These are phyloP conservation scores for Lactarius vividus DNA, from an alignment of 768 basidiomycete genomes.

Conservation along the genomic window DNA sequence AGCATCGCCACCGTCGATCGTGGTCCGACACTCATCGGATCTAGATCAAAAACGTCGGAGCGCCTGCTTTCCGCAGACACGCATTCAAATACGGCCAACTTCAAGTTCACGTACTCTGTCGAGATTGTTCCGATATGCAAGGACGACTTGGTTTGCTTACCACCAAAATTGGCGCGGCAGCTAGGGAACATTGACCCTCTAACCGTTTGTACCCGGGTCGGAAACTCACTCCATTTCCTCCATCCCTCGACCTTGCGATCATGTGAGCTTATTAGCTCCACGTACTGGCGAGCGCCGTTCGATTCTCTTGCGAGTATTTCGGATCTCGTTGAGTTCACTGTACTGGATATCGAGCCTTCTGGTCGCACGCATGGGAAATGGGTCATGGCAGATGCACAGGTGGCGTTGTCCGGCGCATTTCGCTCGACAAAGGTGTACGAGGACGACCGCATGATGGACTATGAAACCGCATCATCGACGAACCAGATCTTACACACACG, in stretches of 20 bases:
- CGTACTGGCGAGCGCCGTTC: slow-evolving; percentile 94
- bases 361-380: slow-evolving; percentile 68
- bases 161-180: slow-evolving; percentile 73
- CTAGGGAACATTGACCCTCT: slow-evolving; percentile 88
- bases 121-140: slow-evolving; percentile 98
- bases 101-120: slow-evolving; percentile 96
- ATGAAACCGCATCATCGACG: slow-evolving; percentile 53
- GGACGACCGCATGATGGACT: slow-evolving; percentile 54
- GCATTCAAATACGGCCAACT: slow-evolving; percentile 89
- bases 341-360: slow-evolving; percentile 91
- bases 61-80: slow-evolving; percentile 92
- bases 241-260: slow-evolving; percentile 85
- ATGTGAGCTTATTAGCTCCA: slow-evolving; percentile 70
- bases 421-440: slow-evolving; percentile 44
- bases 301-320: slow-evolving; percentile 75
- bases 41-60: slow-evolving; percentile 88
- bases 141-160: slow-evolving; percentile 93
- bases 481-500: slow-evolving; percentile 93
- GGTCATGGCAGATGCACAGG: slow-evolving; percentile 86
- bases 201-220: slow-evolving; percentile 85
- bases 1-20: slow-evolving; percentile 30
- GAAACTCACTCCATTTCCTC: slow-evolving; percentile 86
- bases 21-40: slow-evolving; percentile 12
- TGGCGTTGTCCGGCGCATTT: slow-evolving; percentile 81
- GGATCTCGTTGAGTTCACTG: slow-evolving; percentile 91